Conservation (phyloP, 352 stramenopile genomes). For the Pythium volutum region DNA sequence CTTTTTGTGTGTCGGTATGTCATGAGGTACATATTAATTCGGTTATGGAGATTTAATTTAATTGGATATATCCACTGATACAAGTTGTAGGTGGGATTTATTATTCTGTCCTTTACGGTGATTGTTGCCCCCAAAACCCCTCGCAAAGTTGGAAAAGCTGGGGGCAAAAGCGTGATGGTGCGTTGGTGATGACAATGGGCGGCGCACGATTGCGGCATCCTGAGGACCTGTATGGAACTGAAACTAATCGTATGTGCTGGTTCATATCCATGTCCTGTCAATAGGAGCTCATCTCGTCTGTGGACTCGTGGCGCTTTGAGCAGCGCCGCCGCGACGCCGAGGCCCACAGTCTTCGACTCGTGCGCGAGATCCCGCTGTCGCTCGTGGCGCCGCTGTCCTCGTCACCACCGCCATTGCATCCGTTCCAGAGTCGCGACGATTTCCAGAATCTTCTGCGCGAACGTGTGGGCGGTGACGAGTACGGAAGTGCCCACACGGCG, state of each 20-base stretch:
- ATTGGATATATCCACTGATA: background rate
- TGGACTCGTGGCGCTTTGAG: conserved; percentile 50
- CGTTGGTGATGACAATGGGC: background rate
- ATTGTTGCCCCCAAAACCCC: background rate
- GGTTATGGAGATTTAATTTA: background rate
- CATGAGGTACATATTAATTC: background rate
- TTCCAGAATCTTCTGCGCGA: conserved; percentile 42
- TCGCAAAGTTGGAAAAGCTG: conserved; percentile 1
- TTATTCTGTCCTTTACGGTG: background rate
- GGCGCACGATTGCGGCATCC: background rate
- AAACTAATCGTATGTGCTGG: background rate
- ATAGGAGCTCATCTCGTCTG: conserved; percentile 37
- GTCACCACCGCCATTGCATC: conserved; percentile 7
- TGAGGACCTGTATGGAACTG: background rate
- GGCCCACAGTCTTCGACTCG: conserved; percentile 44
- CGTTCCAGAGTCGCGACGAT: conserved; percentile 33
- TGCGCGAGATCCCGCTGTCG: conserved; percentile 38
- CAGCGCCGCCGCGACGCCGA: conserved; percentile 48
- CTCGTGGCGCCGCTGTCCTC: conserved; percentile 28
- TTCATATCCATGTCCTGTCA: background rate
- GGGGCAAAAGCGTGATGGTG: background rate
- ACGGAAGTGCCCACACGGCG: conserved; percentile 20
- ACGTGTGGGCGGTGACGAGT: conserved; percentile 39
- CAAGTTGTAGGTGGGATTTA: background rate
- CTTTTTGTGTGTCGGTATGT: background rate